phyloP scores from a whole-genome alignment of 371 early-diverging fungal species.

The Mycotypha africana region DNA sequence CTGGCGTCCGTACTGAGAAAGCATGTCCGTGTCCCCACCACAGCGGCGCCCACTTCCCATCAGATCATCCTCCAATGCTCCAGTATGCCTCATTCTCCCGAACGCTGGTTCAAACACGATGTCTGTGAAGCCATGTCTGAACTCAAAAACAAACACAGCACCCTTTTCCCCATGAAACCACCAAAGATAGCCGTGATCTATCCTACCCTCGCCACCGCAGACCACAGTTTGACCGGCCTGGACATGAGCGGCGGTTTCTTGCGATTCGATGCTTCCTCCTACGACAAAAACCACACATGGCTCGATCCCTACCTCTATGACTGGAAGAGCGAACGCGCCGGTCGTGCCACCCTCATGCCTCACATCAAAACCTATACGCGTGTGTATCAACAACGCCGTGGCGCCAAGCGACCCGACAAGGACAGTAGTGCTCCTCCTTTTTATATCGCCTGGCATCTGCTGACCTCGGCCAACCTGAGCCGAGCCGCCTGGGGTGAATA shows the following conservation, averaged over 20 bases:
- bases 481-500: slow-evolving; percentile 11
- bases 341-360: slow-evolving; percentile 2
- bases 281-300: slow-evolving; percentile 1
- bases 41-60: background rate
- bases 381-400: too few relatives aligned
- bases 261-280: slow-evolving; percentile 1
- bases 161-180: background rate
- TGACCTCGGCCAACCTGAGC: slow-evolving; percentile 4
- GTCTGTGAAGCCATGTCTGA: background rate
- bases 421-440: background rate
- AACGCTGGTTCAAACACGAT: slow-evolving; percentile 1
- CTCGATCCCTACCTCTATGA: slow-evolving; percentile 3
- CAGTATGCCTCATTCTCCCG: slow-evolving; percentile 4
- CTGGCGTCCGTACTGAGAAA: background rate
- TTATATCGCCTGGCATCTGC: slow-evolving; percentile 1
- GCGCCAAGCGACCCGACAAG: too few relatives aligned
- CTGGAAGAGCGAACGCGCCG: slow-evolving; percentile 1
- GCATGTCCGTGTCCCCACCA: background rate
- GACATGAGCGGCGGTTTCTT: slow-evolving; percentile 1
- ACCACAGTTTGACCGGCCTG: background rate
- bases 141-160: background rate
- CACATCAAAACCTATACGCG: slow-evolving; percentile 8
- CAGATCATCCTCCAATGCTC: background rate
- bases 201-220: slow-evolving; percentile 1
- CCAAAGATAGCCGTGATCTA: background rate